Evolutionary conservation across 495 filamentous ascomycete genomes (phyloP), one percentile per base, ranked within the genome.

Genomic region (Terfezia claveryi): DNA sequence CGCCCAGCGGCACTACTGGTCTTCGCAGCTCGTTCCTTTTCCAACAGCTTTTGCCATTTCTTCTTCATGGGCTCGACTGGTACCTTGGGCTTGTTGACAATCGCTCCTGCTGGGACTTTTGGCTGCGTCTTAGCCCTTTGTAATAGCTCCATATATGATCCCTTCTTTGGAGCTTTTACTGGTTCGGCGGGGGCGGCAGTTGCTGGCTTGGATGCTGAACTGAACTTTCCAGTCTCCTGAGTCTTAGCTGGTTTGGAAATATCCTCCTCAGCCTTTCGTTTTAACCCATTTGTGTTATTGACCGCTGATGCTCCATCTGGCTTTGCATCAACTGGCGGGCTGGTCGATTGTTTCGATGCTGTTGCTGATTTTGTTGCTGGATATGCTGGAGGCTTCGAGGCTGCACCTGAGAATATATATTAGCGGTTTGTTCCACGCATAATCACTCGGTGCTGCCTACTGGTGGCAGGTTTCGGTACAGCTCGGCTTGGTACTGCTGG

Each of bases 21-120:
- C 44, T 65, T 65, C 36, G 52, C 57, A 12, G 61, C 60, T 14
- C 57, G 52, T 52, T 59, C 54, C 8, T 62, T 62, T 38, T 64
- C 62, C 32, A 64, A 38, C 51, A 62, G 62, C 54, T 59, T 62
- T 53, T 64, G 62, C 62, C 62, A 65, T 44, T 61, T 55, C 38
- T 62, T 65, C 49, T 65, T 58, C 14, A 62, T 55, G 4, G 12
- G 12, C 37, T 62, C 58, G n/a, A 62, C 58, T 27, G 62, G 60
- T 1, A 59, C 57, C 20, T 59, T 54, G 16, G 54, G 59, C 44
- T 65, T 65, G 32, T 65, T 63, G 12, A 59, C 61, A 23, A 65
- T 65, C 44, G 57, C 58, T 44, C 62, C 63, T 0, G 57, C 54
- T 2, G 54, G 55, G 9, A 53, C 46, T 55, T 65, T 65, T 57